These are phyloP conservation scores for Ophiognomonia clavigignenti-juglandacearum DNA, from an alignment of 2,329 filamentous ascomycete species.

Conservation along the genomic window DNA sequence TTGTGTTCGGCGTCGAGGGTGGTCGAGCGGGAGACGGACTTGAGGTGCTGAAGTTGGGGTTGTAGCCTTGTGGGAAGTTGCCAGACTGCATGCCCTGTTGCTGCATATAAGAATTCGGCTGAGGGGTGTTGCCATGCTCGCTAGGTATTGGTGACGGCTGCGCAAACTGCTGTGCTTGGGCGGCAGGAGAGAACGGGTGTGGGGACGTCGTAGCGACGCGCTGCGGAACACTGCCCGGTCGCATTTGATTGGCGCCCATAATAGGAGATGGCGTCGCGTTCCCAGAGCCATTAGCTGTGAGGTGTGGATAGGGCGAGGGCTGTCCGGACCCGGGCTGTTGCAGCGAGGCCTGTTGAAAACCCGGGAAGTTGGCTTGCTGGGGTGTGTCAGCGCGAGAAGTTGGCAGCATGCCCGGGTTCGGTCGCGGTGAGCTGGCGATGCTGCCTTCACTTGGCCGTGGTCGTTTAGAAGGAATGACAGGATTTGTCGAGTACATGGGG, in stretches of 20 bases:
- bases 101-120: constrained; percentile 66
- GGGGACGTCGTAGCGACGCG: constrained; percentile 89
- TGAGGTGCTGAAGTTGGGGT: constrained; percentile 49
- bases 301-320: constrained; percentile 71
- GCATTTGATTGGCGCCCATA: constrained; percentile 70
- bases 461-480: constrained; percentile 86
- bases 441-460: constrained; percentile 78
- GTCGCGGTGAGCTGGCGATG: constrained; percentile 74
- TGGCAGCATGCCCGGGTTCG: constrained; percentile 67
- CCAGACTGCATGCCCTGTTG: constrained; percentile 28
- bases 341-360: constrained; percentile 63
- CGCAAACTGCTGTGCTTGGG: constrained; percentile 58
- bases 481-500: constrained; percentile 76
- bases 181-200: constrained; percentile 78
- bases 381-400: constrained; percentile 90
- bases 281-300: constrained; percentile 72
- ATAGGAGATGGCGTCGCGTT: constrained; percentile 92
- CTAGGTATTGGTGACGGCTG: constrained; percentile 74
- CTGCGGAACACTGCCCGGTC: constrained; percentile 66
- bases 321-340: constrained; percentile 58
- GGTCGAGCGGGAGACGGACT: constrained; percentile 52
- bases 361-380: constrained; percentile 68
- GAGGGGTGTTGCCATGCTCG: constrained; percentile 70
- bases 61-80: constrained; percentile 53
- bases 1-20: constrained; percentile 47